These are phyloP conservation scores for Penicillium sclerotiorum DNA, from an alignment of 2,329 filamentous ascomycete genomes.

Conservation along the genomic window DNA sequence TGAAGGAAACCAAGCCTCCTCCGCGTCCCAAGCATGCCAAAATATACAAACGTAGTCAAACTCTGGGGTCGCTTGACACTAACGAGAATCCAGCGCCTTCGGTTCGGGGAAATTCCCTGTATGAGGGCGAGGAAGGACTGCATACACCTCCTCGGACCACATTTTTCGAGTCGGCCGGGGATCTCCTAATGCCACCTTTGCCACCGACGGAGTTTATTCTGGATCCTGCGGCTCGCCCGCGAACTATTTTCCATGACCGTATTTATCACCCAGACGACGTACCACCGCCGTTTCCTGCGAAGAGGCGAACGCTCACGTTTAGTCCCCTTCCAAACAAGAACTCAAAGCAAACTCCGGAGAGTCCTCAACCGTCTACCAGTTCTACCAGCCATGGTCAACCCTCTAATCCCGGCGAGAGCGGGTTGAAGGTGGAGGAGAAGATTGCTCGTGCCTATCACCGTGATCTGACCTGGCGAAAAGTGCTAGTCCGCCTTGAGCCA, in stretches of 20 bases:
- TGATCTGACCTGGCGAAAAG: constrained; percentile 92
- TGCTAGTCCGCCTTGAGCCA: constrained; percentile 90
- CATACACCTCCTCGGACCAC: constrained; percentile 84
- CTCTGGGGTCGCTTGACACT: constrained; percentile 51
- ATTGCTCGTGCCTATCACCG: constrained; percentile 94
- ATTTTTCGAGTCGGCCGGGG: constrained; percentile 91
- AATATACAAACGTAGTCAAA: constrained; percentile 79
- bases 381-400: constrained; percentile 6
- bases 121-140: constrained; percentile 53
- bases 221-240: constrained; percentile 76
- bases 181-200: constrained; percentile 86
- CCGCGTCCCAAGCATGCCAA: constrained; percentile 53
- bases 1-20: constrained; percentile 55
- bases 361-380: constrained; percentile 14
- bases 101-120: constrained; percentile 54
- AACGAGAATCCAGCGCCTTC: constrained; percentile 29
- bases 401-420: constrained; percentile 28
- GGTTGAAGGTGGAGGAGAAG: constrained; percentile 94
- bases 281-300: constrained; percentile 68
- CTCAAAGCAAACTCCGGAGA: constrained; percentile 11
- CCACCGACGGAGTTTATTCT: constrained; percentile 80
- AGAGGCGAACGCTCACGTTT: constrained; percentile 44
- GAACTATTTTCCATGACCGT: constrained; percentile 95
- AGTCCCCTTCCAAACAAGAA: constrained; percentile 23
- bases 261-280: constrained; percentile 95